Evolutionary conservation across 805 yeast genomes (phyloP).

Genomic region (Pichia manshurica): DNA sequence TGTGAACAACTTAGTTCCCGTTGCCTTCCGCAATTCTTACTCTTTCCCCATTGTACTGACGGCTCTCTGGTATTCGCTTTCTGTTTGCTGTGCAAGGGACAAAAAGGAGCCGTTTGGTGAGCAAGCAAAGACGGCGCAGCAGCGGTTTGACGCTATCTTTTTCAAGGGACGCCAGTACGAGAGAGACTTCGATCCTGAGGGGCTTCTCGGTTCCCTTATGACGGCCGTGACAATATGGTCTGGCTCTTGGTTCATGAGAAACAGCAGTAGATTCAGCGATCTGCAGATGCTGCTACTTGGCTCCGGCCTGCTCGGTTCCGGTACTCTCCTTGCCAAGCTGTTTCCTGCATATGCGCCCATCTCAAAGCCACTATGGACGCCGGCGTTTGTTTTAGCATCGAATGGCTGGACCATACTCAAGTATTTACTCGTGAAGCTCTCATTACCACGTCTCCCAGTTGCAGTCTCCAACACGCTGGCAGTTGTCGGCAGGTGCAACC

Average conservation of each 20-base stretch:
- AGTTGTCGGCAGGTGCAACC: conserved; percentile 26
- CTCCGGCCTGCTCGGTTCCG: conserved; percentile 16
- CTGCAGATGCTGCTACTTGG: conserved; percentile 19
- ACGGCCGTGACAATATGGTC: conserved; percentile 33
- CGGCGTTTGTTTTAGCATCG: conserved; percentile 27
- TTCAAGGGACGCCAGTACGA: conserved; percentile 22
- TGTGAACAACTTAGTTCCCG: conserved; percentile 10
- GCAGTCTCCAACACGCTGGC: conserved; percentile 14
- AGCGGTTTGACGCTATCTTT: conserved; percentile 24
- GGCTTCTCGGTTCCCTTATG: conserved; percentile 31
- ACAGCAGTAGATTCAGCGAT: conserved; percentile 14
- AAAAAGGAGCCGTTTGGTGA: conserved; percentile 25
- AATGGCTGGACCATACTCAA: conserved; percentile 2
- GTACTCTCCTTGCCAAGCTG: conserved; percentile 22
- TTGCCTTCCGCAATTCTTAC: neutral
- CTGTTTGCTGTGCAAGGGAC: conserved; percentile 23
- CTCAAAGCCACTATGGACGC: conserved; percentile 35
- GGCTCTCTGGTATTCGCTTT: conserved; percentile 24
- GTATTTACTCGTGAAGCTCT: conserved; percentile 10
- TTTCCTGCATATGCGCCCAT: conserved; percentile 28
- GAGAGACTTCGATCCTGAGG: conserved; percentile 32
- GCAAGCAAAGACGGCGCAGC: conserved; percentile 26
- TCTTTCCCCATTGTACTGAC: conserved; percentile 16
- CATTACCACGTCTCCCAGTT: conserved; percentile 25
- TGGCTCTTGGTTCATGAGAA: conserved; percentile 28